Conservation (phyloP, 495 filamentous ascomycete genomes). For the Tuber microsphaerosporum region DNA sequence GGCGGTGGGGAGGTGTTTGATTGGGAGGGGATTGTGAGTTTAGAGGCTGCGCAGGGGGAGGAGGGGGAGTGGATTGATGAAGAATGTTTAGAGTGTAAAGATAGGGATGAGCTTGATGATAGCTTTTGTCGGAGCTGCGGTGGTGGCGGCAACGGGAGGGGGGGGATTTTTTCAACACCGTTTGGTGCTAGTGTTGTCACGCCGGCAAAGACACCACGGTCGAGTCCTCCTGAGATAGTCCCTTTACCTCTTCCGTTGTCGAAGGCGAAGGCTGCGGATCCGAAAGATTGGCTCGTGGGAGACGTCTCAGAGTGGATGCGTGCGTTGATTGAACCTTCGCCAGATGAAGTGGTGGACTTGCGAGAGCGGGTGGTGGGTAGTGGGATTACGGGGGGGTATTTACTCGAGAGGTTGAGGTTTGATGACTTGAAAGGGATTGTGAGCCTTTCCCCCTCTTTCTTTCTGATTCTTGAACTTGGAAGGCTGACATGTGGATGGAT, state of each 20-base stretch:
- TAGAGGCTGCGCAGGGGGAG: neutral
- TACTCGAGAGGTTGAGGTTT: neutral
- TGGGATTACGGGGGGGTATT: neutral
- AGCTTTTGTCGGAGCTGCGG: constrained; percentile 16
- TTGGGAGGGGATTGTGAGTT: constrained; percentile 8
- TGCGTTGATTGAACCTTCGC: neutral
- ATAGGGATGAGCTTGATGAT: constrained; percentile 30
- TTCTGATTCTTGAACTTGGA: neutral
- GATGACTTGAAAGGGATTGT: constrained; percentile 2
- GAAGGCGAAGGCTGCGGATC: neutral
- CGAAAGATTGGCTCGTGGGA: neutral
- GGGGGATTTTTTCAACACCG: neutral
- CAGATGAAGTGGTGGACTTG: neutral
- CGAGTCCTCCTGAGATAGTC: neutral
- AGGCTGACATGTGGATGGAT: neutral
- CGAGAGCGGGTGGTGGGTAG: neutral
- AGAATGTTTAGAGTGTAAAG: constrained; percentile 17
- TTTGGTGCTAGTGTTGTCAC: neutral
- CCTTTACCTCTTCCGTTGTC: neutral
- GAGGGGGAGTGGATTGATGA: constrained; percentile 3
- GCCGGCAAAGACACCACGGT: neutral
- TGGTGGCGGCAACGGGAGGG: neutral
- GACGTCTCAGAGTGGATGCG: neutral
- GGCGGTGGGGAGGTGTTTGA: constrained; percentile 6
- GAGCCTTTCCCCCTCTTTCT: neutral